These are phyloP conservation scores for Aspergillus quadricinctus DNA, from an alignment of 2,329 filamentous ascomycete species.

Conservation along the genomic window DNA sequence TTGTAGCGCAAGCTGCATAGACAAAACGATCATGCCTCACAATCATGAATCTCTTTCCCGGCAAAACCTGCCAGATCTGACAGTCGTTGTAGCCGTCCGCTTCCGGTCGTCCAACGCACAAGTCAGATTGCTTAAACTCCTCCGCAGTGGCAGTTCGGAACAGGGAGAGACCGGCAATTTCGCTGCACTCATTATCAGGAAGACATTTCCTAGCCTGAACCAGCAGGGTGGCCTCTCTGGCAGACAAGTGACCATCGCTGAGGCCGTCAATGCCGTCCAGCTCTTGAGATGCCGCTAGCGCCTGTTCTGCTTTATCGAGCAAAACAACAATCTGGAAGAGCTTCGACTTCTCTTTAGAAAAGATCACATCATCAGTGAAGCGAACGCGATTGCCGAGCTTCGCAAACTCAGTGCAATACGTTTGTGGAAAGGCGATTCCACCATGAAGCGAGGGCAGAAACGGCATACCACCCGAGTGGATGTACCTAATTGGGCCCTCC, in stretches of 20 bases:
- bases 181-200: slow-evolving; percentile 4
- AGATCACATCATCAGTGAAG: slow-evolving; percentile 35
- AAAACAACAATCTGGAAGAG: slow-evolving; percentile 32
- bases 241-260: not conserved
- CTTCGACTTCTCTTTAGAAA: slow-evolving; percentile 19
- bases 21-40: slow-evolving; percentile 32
- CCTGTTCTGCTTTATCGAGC: slow-evolving; percentile 3
- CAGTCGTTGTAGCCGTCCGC: slow-evolving; percentile 26
- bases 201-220: slow-evolving; percentile 3
- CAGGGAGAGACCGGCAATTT: slow-evolving; percentile 5
- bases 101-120: slow-evolving; percentile 26
- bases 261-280: too few species aligned
- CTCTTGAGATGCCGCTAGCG: too few species aligned
- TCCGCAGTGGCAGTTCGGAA: slow-evolving; percentile 24
- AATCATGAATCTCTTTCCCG: slow-evolving; percentile 23
- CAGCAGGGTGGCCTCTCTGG: not conserved
- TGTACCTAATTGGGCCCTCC: slow-evolving; percentile 29
- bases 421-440: slow-evolving; percentile 31
- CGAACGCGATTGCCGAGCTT: slow-evolving; percentile 3
- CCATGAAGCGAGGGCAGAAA: slow-evolving; percentile 29
- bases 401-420: slow-evolving; percentile 21
- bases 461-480: slow-evolving; percentile 24
- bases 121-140: slow-evolving; percentile 24
- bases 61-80: slow-evolving; percentile 20
- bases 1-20: slow-evolving; percentile 27